Conservation (phyloP, 192 early-diverging fungal species). For the Coemansia sp. region DNA sequence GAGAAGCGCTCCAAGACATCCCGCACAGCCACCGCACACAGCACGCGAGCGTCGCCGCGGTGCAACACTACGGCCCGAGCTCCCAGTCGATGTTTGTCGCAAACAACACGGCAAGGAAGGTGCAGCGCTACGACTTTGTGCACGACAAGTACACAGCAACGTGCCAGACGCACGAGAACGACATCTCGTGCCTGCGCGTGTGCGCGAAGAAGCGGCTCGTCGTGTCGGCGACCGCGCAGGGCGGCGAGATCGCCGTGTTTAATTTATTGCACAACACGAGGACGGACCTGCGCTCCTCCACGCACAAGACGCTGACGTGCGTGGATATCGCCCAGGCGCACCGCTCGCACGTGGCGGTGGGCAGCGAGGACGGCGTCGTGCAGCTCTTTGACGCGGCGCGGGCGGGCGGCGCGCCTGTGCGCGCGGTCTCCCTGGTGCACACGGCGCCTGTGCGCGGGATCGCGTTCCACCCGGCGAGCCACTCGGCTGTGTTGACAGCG, state of each 20-base stretch:
- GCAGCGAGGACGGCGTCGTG: conserved; percentile 45
- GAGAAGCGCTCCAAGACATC: conserved; percentile 30
- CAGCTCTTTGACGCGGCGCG: conserved; percentile 48
- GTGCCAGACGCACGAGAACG: conserved; percentile 45
- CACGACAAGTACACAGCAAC: conserved; percentile 16
- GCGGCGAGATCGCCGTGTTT: conserved; percentile 45
- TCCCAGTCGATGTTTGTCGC: conserved; percentile 39
- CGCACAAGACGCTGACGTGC: conserved; percentile 35
- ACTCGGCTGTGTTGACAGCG: conserved; percentile 10
- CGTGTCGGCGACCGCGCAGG: conserved; percentile 32
- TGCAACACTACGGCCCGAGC: conserved; percentile 27
- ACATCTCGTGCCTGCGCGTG: conserved; percentile 46
- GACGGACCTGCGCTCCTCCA: conserved; percentile 33
- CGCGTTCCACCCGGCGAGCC: conserved; percentile 17
- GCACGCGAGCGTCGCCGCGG: conserved; percentile 20
- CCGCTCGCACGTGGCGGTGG: conserved; percentile 29
- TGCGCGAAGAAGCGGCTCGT: conserved; percentile 30
- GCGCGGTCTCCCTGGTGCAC: conserved; percentile 27
- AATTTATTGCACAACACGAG: conserved; percentile 44
- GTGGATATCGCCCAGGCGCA: conserved; percentile 27
- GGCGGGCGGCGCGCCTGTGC: conserved; percentile 19
- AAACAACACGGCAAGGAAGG: conserved; percentile 33
- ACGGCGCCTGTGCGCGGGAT: conserved; percentile 35
- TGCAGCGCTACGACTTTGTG: conserved; percentile 46
- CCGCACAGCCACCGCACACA: conserved; percentile 5